Base-by-base conservation (phyloP, 2,329 filamentous ascomycete species). In the Talaromyces sp. region DNA sequence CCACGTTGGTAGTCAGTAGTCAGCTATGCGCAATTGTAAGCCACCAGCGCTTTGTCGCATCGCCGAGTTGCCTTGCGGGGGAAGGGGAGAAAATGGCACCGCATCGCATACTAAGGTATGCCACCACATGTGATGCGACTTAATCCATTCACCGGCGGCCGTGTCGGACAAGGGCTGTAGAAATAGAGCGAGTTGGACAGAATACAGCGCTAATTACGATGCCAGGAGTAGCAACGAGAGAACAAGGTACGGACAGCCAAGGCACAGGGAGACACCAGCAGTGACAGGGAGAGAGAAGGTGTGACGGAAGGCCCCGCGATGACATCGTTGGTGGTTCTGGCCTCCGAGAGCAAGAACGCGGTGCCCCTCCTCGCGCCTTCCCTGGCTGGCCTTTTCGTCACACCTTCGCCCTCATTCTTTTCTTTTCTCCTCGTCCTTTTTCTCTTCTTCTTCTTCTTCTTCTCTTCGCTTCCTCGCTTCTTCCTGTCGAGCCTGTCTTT, bases 361-460 rank as follows among this genome's bases (percentile, higher is more conserved):
- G 26, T 1, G 46, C 43, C 43, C 31, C 29, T 55, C 53, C 41
- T 29, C 6, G 27, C 27, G 27, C 27, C 27, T 56, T 41, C 41
- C 26, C 38, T 48, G 38, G n/a, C 54, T 55, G 53, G 48, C 53
- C 52, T 52, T 54, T 54, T 32, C 38, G 38, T 46, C 19, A 46
- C 43, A 46, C 43, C 43, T 12, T 31, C 64, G 55, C 54, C 64
- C 55, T 57, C 60, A 59, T 64, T 35, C 53, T 41, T 54, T 61
- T 52, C 12, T 54, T 57, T 59, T 61, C 61, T 63, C 60, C 63
- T 57, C 63, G 59, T 61, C 63, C 64, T 60, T 56, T 41, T 58
- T 63, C 53, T 21, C 43, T 56, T 57, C 48, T 46, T 58, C 53
- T 41, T 58, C 62, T 51, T 21, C 43, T 56, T 57, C 48, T 46